Evolutionary conservation across 805 yeast species (phyloP).

Genomic region (Lachancea dasiensis): DNA sequence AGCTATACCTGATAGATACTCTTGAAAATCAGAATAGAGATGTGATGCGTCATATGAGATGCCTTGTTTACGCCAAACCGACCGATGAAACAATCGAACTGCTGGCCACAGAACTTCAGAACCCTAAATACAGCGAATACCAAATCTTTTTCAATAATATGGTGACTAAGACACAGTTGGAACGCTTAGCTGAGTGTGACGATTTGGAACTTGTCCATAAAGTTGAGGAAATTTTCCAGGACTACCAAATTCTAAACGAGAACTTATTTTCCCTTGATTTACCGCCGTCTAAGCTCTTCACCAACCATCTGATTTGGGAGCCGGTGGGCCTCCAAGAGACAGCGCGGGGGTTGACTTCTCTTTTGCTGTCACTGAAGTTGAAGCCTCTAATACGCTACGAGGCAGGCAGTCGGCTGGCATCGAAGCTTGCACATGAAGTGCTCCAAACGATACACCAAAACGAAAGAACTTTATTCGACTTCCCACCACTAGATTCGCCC

Average conservation of each 20-base stretch:
- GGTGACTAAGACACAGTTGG: constrained; percentile 70
- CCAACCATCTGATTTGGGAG: constrained; percentile 27
- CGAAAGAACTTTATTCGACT: constrained; percentile 59
- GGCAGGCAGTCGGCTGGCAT: constrained; percentile 55
- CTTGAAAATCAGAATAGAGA: constrained; percentile 57
- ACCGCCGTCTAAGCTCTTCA: constrained; percentile 17
- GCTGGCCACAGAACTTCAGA: constrained; percentile 59
- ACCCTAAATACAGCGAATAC: constrained; percentile 77
- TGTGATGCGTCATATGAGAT: constrained; percentile 70
- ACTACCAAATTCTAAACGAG: constrained; percentile 66
- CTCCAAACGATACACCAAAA: constrained; percentile 50
- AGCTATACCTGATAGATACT: constrained; percentile 76
- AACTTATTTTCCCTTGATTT: constrained; percentile 53
- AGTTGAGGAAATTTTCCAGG: constrained; percentile 81
- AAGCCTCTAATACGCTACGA: constrained; percentile 81
- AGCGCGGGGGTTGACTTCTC: constrained; percentile 22
- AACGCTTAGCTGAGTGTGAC: constrained; percentile 84
- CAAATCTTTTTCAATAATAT: constrained; percentile 73
- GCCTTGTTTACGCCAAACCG: constrained; percentile 77
- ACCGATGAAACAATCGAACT: constrained; percentile 53
- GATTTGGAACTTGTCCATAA: constrained; percentile 71
- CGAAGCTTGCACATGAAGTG: constrained; percentile 64
- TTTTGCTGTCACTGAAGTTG: constrained; percentile 56
- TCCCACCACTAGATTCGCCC: constrained; percentile 54
- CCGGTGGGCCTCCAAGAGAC: constrained; percentile 21